phyloP scores from a whole-genome alignment of 1,284 basidiomycete genomes.

The Irpex lacteus region DNA sequence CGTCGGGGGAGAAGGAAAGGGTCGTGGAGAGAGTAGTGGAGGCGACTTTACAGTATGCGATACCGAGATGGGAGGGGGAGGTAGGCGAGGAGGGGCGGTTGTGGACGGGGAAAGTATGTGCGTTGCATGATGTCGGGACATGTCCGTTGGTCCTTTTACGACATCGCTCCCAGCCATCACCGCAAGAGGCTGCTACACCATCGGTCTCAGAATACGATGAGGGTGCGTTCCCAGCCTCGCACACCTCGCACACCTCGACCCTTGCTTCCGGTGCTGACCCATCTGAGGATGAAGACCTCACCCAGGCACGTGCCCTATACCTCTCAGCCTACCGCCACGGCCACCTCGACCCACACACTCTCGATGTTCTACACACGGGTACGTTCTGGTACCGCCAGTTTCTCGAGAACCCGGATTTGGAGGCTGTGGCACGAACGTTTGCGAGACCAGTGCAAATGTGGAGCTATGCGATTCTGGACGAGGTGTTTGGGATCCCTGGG shows the following conservation, averaged over 20 bases:
- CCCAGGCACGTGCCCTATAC: conserved; percentile 46
- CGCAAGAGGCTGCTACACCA: neutral
- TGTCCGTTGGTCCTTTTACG: conserved; percentile 54
- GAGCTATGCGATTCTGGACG: conserved; percentile 68
- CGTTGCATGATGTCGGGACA: conserved; percentile 50
- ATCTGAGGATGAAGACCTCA: neutral
- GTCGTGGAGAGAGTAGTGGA: conserved; percentile 70
- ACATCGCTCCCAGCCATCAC: conserved; percentile 35
- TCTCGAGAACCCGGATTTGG: conserved; percentile 73
- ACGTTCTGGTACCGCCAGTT: conserved; percentile 71
- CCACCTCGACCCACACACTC: conserved; percentile 49
- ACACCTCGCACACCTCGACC: too few relatives aligned
- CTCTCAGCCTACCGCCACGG: conserved; percentile 63
- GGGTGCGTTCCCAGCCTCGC: too few relatives aligned
- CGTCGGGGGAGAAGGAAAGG: conserved; percentile 57
- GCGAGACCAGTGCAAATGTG: conserved; percentile 62
- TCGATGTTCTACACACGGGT: conserved; percentile 59
- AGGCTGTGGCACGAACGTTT: conserved; percentile 58
- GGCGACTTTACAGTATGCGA: conserved; percentile 73
- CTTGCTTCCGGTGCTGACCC: too few relatives aligned
- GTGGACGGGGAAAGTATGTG: conserved; percentile 54
- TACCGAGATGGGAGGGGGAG: conserved; percentile 48
- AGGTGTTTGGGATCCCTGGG: conserved; percentile 57
- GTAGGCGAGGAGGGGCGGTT: conserved; percentile 33
- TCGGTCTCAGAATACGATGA: too few relatives aligned